A percentile compares a stretch with the other conserved stretches of the same genome.
phyloP scores from a whole-genome alignment of 2,329 filamentous ascomycete species.

The Tolypocladium tundrense region DNA sequence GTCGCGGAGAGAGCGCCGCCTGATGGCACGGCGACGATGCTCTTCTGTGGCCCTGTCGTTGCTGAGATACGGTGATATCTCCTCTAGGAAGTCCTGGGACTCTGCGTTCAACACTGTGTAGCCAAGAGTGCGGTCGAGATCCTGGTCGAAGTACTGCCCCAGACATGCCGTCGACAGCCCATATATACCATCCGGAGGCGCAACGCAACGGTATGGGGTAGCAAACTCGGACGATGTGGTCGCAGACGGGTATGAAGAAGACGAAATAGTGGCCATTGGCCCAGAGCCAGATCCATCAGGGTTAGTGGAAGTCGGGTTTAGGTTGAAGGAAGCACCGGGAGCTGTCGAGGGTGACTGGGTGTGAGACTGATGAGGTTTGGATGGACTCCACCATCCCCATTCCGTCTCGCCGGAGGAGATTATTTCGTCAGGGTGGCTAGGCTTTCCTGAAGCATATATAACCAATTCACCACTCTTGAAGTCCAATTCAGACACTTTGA shows the following conservation, averaged over 20 bases:
- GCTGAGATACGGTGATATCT: background rate
- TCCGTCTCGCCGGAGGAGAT: constrained; percentile 11
- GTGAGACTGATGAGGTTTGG: background rate
- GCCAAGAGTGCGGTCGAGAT: constrained; percentile 15
- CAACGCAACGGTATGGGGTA: background rate
- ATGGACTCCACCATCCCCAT: constrained; percentile 15
- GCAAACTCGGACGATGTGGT: background rate
- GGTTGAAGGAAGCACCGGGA: background rate
- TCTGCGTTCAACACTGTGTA: background rate
- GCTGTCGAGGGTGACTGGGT: background rate
- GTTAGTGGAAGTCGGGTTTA: background rate
- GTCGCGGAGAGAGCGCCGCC: background rate
- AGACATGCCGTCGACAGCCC: constrained; percentile 15
- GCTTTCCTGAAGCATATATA: constrained; percentile 10
- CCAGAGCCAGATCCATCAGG: background rate
- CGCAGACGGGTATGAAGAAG: background rate
- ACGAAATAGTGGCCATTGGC: background rate
- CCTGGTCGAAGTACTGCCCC: constrained; percentile 15
- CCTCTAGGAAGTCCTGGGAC: background rate
- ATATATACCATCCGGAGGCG: constrained; percentile 11
- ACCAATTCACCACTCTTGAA: constrained; percentile 5
- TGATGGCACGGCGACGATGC: background rate
- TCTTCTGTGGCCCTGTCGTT: background rate
- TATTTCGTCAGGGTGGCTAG: constrained; percentile 11
- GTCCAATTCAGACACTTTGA: constrained; percentile 11